Conservation (phyloP, 768 basidiomycete species). For the Boletus tylopilopsis region DNA sequence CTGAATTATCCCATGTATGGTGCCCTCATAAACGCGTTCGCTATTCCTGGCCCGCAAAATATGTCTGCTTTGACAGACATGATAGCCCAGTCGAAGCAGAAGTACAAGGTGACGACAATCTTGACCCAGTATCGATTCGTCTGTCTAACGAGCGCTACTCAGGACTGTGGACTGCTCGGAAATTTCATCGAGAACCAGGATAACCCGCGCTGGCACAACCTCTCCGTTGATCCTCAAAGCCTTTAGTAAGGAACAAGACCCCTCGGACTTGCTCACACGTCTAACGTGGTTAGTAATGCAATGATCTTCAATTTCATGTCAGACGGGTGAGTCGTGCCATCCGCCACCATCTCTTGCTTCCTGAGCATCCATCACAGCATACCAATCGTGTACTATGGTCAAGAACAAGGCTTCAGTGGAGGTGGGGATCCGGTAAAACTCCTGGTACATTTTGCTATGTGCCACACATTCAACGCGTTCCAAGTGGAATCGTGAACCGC, state of each 20-base stretch:
- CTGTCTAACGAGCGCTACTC: neutral
- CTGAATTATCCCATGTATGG: constrained; percentile 70
- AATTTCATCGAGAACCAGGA: constrained; percentile 84
- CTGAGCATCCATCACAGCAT: constrained; percentile 37
- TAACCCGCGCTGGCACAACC: constrained; percentile 67
- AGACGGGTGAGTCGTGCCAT: constrained; percentile 45
- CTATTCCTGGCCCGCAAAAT: constrained; percentile 67
- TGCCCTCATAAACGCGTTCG: constrained; percentile 60
- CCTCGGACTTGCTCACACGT: neutral
- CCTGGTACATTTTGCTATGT: no score
- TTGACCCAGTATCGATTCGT: neutral
- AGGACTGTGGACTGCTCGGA: constrained; percentile 44
- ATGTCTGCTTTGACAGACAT: constrained; percentile 51
- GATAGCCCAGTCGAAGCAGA: constrained; percentile 49
- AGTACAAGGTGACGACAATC: constrained; percentile 40
- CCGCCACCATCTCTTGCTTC: neutral
- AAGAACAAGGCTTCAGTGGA: constrained; percentile 70
- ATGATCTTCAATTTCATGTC: constrained; percentile 73
- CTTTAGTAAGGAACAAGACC: constrained; percentile 45
- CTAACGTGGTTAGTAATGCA: constrained; percentile 50
- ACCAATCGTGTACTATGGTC: constrained; percentile 79
- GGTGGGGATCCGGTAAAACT: constrained; percentile 54
- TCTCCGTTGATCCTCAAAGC: constrained; percentile 69
- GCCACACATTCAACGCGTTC: constrained; percentile 2
- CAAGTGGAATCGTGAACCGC: constrained; percentile 70